Evolutionary conservation across 495 filamentous ascomycete genomes (phyloP), one percentile per base, ranked within the genome.

Genomic region (Durotheca rogersii): DNA sequence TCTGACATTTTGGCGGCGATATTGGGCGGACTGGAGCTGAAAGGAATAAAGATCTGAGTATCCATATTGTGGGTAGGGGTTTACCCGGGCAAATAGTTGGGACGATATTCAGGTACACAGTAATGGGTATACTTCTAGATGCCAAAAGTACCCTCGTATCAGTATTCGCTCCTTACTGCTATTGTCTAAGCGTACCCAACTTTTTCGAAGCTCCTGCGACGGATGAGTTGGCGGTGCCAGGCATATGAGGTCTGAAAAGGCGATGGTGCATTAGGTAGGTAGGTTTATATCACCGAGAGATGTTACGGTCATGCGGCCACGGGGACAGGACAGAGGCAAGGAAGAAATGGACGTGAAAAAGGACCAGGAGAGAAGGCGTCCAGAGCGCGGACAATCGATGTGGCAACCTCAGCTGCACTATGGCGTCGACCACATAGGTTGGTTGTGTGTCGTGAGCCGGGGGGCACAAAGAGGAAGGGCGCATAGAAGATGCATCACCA

Each of bases 41-140:
- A 65, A 27, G 62, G 62, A 31, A 62, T 65, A 51, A 65, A 61
- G 32, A 49, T 2, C 50, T 59, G 56, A 59, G 56, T 59, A 19
- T 59, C 56, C 56, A 59, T 59, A 9, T 33, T 41, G 35, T 34
- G 37, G 4, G 4, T 9, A 27, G 9, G 23, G 9, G 9, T 18
- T 49, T 39, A 18, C 6, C 9, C 40, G 27, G 40, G 1, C 16
- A 33, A 7, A 31, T 12, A 18, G 17, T 23, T 35, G 5, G 19
- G 18, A 27, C 9, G 23, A 27, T 27, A 27, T 27, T 15, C 15
- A 7, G n/a, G n/a, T n/a, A n/a, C n/a, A n/a, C n/a, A n/a, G n/a
- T n/a, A n/a, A n/a, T n/a, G n/a, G n/a, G n/a, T n/a, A n/a, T n/a
- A n/a, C n/a, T n/a, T n/a, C 31, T 6, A 20, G 10, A 18, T 21